Base-by-base conservation (phyloP, 2,329 filamentous ascomycete genomes). In the Gaeumannomyces tritici region DNA sequence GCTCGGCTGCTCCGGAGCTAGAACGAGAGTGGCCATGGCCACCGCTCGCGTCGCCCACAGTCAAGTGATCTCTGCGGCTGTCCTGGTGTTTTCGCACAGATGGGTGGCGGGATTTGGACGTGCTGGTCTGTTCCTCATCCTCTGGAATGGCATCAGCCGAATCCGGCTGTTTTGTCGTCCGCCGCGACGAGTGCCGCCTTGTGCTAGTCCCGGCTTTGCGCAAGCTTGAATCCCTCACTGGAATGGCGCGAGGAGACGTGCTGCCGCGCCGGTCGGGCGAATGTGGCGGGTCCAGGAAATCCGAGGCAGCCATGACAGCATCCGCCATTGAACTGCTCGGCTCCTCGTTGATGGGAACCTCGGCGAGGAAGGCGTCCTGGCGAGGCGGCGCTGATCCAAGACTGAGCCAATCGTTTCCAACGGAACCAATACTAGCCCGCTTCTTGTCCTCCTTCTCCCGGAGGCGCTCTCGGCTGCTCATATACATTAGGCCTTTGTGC, bases 381-480 rank as follows among this genome's bases (percentile, higher is more conserved):
- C 76, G 77, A 4, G 73, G 67, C 2, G 73, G 69, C 13, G 67
- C 66, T 29, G 71, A 72, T 55, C 72, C 69, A 2, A 64, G 61
- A 69, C 64, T 66, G 35, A 67, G 70, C 57, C 72, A 72, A 47
- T 73, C 76, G 57, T 58, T 58, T 59, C 74, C 76, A 28, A 73
- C 70, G 51, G 75, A 68, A 59, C 76, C 75, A 64, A 76, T 67
- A 66, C 75, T 80, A n/a, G 75, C 69, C 55, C 85, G 80, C 68
- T 83, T 88, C 67, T 82, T 82, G 65, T 89, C 86, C 65, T 89
- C 86, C 66, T 80, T 85, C 61, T 86, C 84, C 57, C 83, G 80
- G 57, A 90, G 74, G 33, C 81, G 80, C 71, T 91, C 88, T 70
- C 83, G 87, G 57, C 88, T 90, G 74, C 82, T 86, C 86, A 89